These are phyloP conservation scores for Dalbergia oliveri DNA, from an alignment of 306 rosid species.

Conservation along the genomic window DNA sequence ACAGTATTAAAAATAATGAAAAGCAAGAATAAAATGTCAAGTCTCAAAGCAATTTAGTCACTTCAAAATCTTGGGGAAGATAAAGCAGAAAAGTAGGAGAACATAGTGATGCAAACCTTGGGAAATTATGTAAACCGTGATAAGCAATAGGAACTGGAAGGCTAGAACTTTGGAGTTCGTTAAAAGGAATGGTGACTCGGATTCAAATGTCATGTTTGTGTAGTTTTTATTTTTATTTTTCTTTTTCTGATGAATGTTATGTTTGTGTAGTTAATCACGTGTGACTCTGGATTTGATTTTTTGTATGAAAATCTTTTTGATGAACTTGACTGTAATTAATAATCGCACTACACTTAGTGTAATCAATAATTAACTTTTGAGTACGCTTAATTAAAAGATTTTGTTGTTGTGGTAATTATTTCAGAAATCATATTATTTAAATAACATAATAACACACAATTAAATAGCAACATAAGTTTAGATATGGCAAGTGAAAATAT, in stretches of 20 bases:
- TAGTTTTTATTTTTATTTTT: not conserved
- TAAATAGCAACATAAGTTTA: no score
- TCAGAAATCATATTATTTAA: no score
- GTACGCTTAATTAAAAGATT: no score
- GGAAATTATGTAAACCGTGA: not conserved
- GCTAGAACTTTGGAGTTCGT: not conserved
- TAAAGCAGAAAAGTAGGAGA: conserved; percentile 30
- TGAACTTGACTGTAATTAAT: not conserved
- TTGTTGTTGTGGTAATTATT: no score
- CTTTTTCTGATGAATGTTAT: not conserved
- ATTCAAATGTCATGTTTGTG: conserved; percentile 38
- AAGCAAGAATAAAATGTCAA: conserved; percentile 61
- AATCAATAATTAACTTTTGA: no score
- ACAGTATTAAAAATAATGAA: conserved; percentile 33
- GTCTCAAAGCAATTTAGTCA: conserved; percentile 44
- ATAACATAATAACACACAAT: no score
- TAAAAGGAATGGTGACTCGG: not conserved
- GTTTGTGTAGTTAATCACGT: conserved; percentile 6
- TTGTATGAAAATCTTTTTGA: no score
- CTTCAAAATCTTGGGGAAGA: conserved; percentile 9
- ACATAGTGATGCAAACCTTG: conserved; percentile 32
- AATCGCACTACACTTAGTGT: no score
- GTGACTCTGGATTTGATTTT: not conserved
- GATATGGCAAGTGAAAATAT: no score
- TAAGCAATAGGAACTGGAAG: not conserved